phyloP scores from a whole-genome alignment of 2,329 filamentous ascomycete genomes.

The Pseudopyricularia cyperi region DNA sequence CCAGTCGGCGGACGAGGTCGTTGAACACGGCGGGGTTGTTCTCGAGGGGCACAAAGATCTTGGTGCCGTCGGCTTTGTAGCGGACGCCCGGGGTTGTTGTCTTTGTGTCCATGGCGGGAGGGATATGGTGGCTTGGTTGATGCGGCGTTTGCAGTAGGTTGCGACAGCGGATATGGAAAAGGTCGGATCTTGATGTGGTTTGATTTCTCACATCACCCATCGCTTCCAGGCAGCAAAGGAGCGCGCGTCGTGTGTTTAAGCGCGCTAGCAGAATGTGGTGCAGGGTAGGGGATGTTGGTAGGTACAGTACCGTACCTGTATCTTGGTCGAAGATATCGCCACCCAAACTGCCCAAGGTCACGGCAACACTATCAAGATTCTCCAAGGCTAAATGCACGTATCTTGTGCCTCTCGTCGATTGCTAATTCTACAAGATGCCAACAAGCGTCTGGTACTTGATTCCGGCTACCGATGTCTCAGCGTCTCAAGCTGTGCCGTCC shows the following conservation, averaged over 20 bases:
- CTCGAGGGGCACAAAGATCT: slow-evolving; percentile 46
- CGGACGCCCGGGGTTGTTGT: neutral
- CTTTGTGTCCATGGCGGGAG: neutral
- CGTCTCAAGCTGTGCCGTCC: too few species aligned
- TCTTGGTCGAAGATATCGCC: too few species aligned
- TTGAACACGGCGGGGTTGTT: slow-evolving; percentile 85
- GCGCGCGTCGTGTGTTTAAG: neutral
- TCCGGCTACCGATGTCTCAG: too few species aligned
- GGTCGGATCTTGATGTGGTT: neutral
- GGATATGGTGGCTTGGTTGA: neutral
- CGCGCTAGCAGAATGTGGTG: neutral
- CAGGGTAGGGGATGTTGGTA: neutral
- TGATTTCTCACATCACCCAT: neutral
- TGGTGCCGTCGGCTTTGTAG: neutral
- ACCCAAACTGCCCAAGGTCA: too few species aligned
- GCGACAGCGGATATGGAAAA: too few species aligned
- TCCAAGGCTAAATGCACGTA: too few species aligned
- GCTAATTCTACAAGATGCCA: too few species aligned
- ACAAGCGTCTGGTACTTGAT: too few species aligned
- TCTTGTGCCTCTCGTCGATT: too few species aligned
- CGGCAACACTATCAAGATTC: too few species aligned
- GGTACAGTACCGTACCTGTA: neutral
- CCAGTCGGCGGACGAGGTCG: slow-evolving; percentile 66
- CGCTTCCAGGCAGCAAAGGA: neutral
- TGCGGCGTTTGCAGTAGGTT: neutral